Percentiles rank a stretch among this genome's conserved stretches.
phyloP scores from a whole-genome alignment of 495 filamentous ascomycete species.

The Podospora tetraspora region DNA sequence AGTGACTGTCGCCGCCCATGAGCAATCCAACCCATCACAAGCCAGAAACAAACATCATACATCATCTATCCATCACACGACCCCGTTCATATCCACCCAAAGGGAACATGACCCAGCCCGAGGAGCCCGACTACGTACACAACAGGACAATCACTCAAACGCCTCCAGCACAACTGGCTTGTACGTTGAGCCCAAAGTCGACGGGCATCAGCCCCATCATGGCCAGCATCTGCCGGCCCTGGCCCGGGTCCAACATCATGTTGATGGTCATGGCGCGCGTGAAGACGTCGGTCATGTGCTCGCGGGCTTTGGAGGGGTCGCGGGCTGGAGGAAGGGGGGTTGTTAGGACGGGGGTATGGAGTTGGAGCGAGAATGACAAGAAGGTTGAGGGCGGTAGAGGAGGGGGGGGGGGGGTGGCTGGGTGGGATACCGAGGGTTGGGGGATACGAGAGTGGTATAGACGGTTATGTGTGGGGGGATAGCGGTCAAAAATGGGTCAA shows the following conservation, averaged over 20 bases:
- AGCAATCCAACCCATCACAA: not conserved
- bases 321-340: not conserved
- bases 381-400: not conserved
- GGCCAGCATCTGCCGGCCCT: not conserved
- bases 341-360: not conserved
- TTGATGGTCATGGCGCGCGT: slow-evolving; percentile 10
- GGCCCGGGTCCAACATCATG: slow-evolving; percentile 6
- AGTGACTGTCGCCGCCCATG: not conserved
- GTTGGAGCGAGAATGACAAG: no score
- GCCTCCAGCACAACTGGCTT: slow-evolving; percentile 10
- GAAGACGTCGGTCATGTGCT: slow-evolving; percentile 12
- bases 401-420: not conserved
- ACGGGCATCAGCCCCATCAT: slow-evolving; percentile 21
- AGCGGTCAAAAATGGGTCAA: no score
- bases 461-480: no score
- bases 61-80: no score
- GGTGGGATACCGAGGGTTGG: not conserved
- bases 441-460: not conserved
- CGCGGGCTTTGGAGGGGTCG: slow-evolving; percentile 9
- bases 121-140: no score
- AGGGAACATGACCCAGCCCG: no score
- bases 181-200: slow-evolving; percentile 28
- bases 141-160: not conserved
- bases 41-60: not conserved
- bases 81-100: no score